Conservation (phyloP, 306 rosid genomes). For the Fragaria iinumae region DNA sequence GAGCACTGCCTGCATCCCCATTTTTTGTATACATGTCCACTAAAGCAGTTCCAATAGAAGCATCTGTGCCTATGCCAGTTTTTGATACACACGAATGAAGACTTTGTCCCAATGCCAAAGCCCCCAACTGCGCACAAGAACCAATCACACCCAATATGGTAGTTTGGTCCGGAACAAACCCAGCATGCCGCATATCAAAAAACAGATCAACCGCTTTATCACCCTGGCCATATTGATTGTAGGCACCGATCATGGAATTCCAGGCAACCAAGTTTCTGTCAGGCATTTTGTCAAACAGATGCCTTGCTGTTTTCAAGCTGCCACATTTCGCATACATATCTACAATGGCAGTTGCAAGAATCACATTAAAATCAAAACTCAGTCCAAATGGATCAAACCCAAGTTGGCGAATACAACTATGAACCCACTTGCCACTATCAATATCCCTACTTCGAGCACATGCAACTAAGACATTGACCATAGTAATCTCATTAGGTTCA, state of each 20-base stretch:
- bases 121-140: constrained; percentile 50
- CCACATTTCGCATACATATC: constrained; percentile 88
- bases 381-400: constrained; percentile 59
- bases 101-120: constrained; percentile 51
- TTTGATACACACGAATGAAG: constrained; percentile 55
- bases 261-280: constrained; percentile 57
- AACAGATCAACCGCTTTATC: constrained; percentile 48
- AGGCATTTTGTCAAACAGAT: constrained; percentile 63
- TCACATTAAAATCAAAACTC: constrained; percentile 32
- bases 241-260: constrained; percentile 66
- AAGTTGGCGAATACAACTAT: constrained; percentile 39
- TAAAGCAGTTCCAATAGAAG: constrained; percentile 60
- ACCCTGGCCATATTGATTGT: constrained; percentile 48
- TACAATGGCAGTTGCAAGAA: constrained; percentile 64
- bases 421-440: constrained; percentile 53
- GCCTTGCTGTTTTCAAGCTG: constrained; percentile 50
- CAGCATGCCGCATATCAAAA: constrained; percentile 36
- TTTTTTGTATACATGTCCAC: constrained; percentile 67
- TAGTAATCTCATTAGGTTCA: constrained; percentile 67
- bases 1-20: constrained; percentile 56
- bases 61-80: constrained; percentile 35
- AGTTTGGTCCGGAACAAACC: constrained; percentile 50
- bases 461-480: constrained; percentile 69
- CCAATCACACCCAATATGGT: constrained; percentile 52
- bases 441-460: constrained; percentile 64